Evolutionary conservation across 108 stramenopile genomes (phyloP), one percentile per base, ranked within the genome.

Genomic region (Cyclotella kingstonii): DNA sequence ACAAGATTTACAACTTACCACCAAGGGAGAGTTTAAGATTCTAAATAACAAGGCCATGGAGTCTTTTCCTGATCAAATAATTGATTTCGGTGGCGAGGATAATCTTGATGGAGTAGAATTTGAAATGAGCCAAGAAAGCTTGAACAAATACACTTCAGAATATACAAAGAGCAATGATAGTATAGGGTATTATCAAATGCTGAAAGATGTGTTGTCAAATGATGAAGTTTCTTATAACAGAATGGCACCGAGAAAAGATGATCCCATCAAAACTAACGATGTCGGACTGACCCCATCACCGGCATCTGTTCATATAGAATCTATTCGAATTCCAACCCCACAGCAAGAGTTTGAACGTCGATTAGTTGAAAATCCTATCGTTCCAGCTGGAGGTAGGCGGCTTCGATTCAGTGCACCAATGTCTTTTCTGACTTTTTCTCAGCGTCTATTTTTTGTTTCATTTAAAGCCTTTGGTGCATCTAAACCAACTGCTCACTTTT

Each of bases 281-380:
- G 23, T 27, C 2, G 21, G 41, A 61, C 27, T 38, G 35, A 64
- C 57, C 0, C 71, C 71, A 25, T 64, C 71, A 41, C 56, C 63
- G 45, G 45, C 62, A 44, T 44, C 25, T 35, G 34, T 47, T 19
- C 44, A 59, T 45, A 9, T 36, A 38, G 35, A 15, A 27, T 35
- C 53, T 19, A 19, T 54, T 19, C 33, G 35, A 54, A 35, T 38
- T 15, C 35, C 53, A 42, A 67, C 41, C 6, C 57, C 43, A 26
- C 72, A 10, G 34, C 54, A 29, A 36, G 49, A 41, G 29, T 64
- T 30, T 49, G 60, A 41, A 73, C 71, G 49, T 1, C 49, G 66
- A 19, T 10, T 67, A 15, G 66, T 56, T 17, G 66, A 67, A 34
- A 57, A 50, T 34, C 66, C 66, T 0, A 67, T 67, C 15, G 66